These are phyloP conservation scores for Lactarius evosmus DNA, from an alignment of 768 basidiomycete genomes.

Conservation along the genomic window DNA sequence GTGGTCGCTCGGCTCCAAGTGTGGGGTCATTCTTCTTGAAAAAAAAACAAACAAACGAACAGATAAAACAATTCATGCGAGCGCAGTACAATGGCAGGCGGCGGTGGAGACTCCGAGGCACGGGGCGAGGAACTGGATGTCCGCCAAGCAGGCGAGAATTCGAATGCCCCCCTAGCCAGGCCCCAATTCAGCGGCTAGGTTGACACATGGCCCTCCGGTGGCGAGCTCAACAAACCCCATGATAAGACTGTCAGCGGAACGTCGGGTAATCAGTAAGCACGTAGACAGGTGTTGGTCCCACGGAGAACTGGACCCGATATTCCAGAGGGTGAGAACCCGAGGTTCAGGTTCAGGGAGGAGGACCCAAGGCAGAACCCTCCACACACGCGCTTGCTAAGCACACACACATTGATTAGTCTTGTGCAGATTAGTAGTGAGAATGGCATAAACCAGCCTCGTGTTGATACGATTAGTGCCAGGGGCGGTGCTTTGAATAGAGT, in stretches of 20 bases:
- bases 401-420: no score
- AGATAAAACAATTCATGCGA: not conserved
- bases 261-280: not conserved
- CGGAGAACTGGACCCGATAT: not conserved
- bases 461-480: no score
- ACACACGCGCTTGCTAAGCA: no score
- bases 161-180: not conserved
- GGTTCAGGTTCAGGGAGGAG: not conserved
- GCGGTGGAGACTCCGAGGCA: not conserved
- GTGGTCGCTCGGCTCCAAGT: not conserved
- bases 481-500: no score
- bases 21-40: not conserved
- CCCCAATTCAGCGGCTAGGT: not conserved
- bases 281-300: not conserved
- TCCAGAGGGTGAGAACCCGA: not conserved
- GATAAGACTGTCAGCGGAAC: not conserved
- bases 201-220: not conserved
- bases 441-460: no score
- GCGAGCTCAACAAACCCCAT: not conserved
- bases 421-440: no score
- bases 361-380: no score
- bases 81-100: not conserved
- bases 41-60: not conserved
- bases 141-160: not conserved
- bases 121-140: not conserved